Evolutionary conservation across 345 rosid species (phyloP).

Genomic region (Linum lewisii): DNA sequence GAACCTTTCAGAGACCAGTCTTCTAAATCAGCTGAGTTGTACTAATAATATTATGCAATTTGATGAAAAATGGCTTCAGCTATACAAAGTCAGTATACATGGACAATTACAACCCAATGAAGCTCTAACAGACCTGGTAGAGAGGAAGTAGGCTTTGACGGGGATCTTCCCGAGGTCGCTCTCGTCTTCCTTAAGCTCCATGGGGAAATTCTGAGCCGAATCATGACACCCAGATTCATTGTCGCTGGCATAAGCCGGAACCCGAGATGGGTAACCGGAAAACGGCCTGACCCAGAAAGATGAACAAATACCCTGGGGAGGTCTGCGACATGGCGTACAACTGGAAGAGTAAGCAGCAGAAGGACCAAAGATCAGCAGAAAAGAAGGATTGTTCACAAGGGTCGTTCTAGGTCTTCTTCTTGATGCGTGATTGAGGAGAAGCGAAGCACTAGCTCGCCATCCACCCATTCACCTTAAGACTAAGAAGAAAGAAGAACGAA

Average conservation of each 20-base stretch:
- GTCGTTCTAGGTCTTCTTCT: slow-evolving; percentile 12
- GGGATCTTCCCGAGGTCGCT: slow-evolving; percentile 53
- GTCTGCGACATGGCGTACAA: not conserved
- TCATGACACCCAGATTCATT: slow-evolving; percentile 42
- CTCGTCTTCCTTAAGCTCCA: slow-evolving; percentile 43
- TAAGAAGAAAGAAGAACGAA: not conserved
- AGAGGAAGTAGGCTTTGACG: slow-evolving; percentile 70
- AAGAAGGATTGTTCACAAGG: not conserved
- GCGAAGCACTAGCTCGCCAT: slow-evolving; percentile 44
- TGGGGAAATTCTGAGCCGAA: slow-evolving; percentile 20
- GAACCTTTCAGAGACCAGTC: not conserved
- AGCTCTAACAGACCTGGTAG: slow-evolving; percentile 45
- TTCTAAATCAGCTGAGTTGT: not conserved
- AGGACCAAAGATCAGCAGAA: slow-evolving; percentile 3
- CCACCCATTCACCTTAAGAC: slow-evolving; percentile 52
- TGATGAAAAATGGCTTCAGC: not conserved
- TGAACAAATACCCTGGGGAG: slow-evolving; percentile 4
- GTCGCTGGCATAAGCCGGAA: slow-evolving; percentile 37
- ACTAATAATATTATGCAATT: not conserved
- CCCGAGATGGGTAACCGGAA: slow-evolving; percentile 51
- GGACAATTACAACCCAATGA: not conserved
- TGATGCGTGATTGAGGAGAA: slow-evolving; percentile 26
- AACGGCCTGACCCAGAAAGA: slow-evolving; percentile 26
- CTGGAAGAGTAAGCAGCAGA: not conserved
- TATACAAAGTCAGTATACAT: not conserved